Base-by-base conservation (phyloP, 1,139 yeast species). In the Groenewaldozyma sp. region DNA sequence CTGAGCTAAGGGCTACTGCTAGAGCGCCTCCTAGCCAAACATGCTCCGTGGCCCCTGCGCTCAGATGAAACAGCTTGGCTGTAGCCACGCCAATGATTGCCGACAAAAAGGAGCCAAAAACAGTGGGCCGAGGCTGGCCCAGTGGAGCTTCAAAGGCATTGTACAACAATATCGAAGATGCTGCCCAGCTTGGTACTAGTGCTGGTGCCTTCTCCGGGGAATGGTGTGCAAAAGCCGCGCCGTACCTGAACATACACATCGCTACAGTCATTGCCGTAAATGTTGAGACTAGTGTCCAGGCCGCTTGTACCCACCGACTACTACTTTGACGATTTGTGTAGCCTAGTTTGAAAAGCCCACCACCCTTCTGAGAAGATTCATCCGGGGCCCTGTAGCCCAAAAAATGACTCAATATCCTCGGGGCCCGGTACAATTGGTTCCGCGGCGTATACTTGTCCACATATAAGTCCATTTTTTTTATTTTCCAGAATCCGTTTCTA, bases 1-100 rank as follows among this genome's bases (percentile, higher is more conserved):
- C 76, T 7, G 80, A 72, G 1, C 80, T 54, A 1, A 76, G 50
- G 0, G 70, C 81, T 4, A 78, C 81, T 39, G 78, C 65, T 27
- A 79, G 55, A 0, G 82, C 80, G 1, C 80, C 86, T 18, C 74
- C 69, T 3, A 77, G 64, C 74, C 81, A 79, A 46, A 73, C 65
- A 53, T 75, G 64, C 28, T 68, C 62, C 36, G 55, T 60, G 33
- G 53, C 49, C 33, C 37, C 43, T 3, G 48, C 34, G 40, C 48
- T 43, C 10, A 55, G 49, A 54, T 58, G 47, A 50, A 78, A 79
- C 39, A 79, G 60, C 50, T 78, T 78, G 43, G 67, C 68, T 21
- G 79, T 57, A 44, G 77, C 65, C 1, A 76, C 61, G 0, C 86
- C 86, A 22, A 76, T 53, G 7, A 78, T 36, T 0, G 81, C 60